A percentile compares a stretch with the other conserved stretches of the same genome.
Evolutionary conservation across 257 asterid genomes (phyloP).

Genomic region (Thymus quinquecostatus): DNA sequence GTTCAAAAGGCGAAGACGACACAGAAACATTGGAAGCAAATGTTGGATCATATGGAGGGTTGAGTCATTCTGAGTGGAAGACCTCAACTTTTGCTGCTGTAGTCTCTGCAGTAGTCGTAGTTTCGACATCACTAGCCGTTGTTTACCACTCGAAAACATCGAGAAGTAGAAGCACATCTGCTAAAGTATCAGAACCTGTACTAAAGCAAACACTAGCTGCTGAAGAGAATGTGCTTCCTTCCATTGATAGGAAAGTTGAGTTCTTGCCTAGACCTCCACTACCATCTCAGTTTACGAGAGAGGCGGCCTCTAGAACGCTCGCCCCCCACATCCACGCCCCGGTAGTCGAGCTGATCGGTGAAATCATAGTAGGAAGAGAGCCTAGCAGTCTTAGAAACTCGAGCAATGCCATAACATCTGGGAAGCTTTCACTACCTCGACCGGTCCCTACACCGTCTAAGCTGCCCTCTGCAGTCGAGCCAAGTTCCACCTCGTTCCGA

Average conservation of each 20-base stretch:
- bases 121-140: slow-evolving; percentile 43
- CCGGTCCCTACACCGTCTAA: slow-evolving; percentile 29
- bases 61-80: slow-evolving; percentile 27
- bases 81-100: slow-evolving; percentile 26
- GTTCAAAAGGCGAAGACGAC: slow-evolving; percentile 12
- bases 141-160: slow-evolving; percentile 31
- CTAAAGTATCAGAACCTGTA: slow-evolving; percentile 27
- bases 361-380: slow-evolving; percentile 47
- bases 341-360: slow-evolving; percentile 62
- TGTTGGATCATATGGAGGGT: slow-evolving; percentile 28
- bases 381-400: slow-evolving; percentile 34
- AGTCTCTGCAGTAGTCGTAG: slow-evolving; percentile 25
- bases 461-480: slow-evolving; percentile 17
- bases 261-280: slow-evolving; percentile 36
- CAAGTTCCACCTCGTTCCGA: slow-evolving; percentile 45
- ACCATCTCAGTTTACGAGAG: slow-evolving; percentile 20
- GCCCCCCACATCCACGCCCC: slow-evolving; percentile 41
- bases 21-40: slow-evolving; percentile 20
- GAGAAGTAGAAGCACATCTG: slow-evolving; percentile 19
- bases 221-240: slow-evolving; percentile 33
- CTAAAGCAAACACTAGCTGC: slow-evolving; percentile 23
- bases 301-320: slow-evolving; percentile 35
- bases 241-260: slow-evolving; percentile 35
- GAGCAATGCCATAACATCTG: not conserved
- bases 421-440: slow-evolving; percentile 12